phyloP scores from a whole-genome alignment of 371 early-diverging fungal genomes.

The Rhizopus sp. region DNA sequence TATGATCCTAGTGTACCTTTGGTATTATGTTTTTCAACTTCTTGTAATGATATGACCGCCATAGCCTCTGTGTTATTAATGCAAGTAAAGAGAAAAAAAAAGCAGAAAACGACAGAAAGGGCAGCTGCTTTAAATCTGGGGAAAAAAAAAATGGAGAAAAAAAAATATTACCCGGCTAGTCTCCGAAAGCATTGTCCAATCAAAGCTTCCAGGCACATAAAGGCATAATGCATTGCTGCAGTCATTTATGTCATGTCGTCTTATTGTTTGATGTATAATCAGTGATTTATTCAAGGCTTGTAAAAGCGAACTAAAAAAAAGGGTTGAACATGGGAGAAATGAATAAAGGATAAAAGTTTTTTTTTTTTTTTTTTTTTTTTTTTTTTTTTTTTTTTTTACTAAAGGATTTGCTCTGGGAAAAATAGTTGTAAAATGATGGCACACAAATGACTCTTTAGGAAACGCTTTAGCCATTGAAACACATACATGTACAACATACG shows the following conservation, averaged over 20 bases:
- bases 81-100: constrained; percentile 10
- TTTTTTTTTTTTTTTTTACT: no score
- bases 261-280: background rate
- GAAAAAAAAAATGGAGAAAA: no score
- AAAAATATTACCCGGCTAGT: background rate
- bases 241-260: background rate
- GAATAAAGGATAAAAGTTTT: background rate
- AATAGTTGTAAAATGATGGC: no score
- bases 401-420: background rate
- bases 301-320: no score
- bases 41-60: constrained; percentile 32
- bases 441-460: no score
- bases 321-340: constrained; percentile 2
- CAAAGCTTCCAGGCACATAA: constrained; percentile 5
- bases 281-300: background rate
- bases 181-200: background rate
- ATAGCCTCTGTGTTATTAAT: background rate
- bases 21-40: constrained; percentile 77
- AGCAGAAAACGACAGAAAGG: constrained; percentile 1
- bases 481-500: no score
- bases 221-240: no score
- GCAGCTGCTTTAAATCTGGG: background rate
- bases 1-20: constrained; percentile 27
- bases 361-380: no score
- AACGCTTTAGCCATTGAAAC: no score